A percentile compares a stretch with the other conserved stretches of the same genome.
Evolutionary conservation across 129 eudicot genomes (phyloP).

Genomic region (Deinandra increscens): DNA sequence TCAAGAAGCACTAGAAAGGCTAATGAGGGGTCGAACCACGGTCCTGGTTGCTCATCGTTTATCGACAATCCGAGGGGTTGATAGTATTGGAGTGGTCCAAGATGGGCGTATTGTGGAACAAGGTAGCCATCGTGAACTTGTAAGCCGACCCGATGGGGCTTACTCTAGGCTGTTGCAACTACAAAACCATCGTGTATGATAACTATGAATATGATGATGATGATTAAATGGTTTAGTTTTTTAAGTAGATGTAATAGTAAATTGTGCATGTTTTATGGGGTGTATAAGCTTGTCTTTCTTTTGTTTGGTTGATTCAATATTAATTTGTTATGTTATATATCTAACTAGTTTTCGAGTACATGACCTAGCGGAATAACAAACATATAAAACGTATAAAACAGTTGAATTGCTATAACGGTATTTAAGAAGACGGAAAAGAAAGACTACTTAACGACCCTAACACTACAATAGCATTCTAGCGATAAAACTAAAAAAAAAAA

Average conservation of each 20-base stretch:
- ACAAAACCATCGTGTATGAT: slow-evolving; percentile 74
- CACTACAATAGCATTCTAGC: too few species aligned
- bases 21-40: slow-evolving; percentile 92
- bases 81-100: slow-evolving; percentile 78
- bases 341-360: too few species aligned
- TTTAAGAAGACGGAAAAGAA: too few species aligned
- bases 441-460: too few species aligned
- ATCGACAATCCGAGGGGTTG: slow-evolving; percentile 87
- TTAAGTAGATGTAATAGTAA: slow-evolving; percentile 15
- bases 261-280: slow-evolving; percentile 33
- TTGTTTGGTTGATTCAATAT: slow-evolving; percentile 29
- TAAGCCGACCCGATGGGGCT: slow-evolving; percentile 89
- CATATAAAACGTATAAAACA: too few species aligned
- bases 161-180: slow-evolving; percentile 90
- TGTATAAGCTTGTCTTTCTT: slow-evolving; percentile 11
- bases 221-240: slow-evolving; percentile 12
- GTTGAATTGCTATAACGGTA: too few species aligned
- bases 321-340: too few species aligned
- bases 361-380: too few species aligned
- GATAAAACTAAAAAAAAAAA: too few species aligned
- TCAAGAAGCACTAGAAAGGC: slow-evolving; percentile 86
- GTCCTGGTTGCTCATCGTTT: slow-evolving; percentile 85
- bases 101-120: slow-evolving; percentile 92
- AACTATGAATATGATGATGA: too few species aligned
- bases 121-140: slow-evolving; percentile 78